phyloP scores from a whole-genome alignment of 202 grass and related monocot genomes.

The Brachypodium distachyon region DNA sequence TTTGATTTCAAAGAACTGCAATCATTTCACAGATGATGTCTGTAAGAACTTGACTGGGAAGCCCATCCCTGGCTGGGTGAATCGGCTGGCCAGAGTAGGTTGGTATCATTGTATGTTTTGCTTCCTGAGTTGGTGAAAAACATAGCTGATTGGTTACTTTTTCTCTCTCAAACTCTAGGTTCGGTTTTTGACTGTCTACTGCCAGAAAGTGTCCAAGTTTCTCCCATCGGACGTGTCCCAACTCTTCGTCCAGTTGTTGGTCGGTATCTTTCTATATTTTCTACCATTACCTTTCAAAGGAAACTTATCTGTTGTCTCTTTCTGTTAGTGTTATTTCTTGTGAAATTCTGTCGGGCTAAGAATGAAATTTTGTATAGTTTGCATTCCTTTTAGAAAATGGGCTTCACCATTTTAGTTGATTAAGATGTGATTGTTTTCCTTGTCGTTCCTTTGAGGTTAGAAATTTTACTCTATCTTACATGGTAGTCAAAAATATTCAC shows the following conservation, averaged over 20 bases:
- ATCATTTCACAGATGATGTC: conserved; percentile 93
- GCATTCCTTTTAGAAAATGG: background rate
- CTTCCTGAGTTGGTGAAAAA: background rate
- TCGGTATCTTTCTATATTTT: conserved; percentile 21
- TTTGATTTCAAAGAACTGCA: conserved; percentile 91
- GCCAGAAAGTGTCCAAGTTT: conserved; percentile 82
- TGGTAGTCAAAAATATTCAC: background rate
- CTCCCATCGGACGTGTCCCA: conserved; percentile 61
- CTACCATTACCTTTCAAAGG: background rate
- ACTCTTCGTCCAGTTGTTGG: conserved; percentile 44
- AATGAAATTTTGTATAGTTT: background rate
- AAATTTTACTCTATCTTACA: background rate
- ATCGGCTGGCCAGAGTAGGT: conserved; percentile 95
- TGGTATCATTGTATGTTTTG: conserved; percentile 23
- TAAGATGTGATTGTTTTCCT: background rate
- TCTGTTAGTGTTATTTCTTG: background rate
- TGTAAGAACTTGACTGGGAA: conserved; percentile 69
- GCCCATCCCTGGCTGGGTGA: conserved; percentile 82
- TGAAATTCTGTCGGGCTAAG: background rate
- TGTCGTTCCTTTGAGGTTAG: background rate
- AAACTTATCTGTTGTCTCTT: background rate
- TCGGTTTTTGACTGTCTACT: conserved; percentile 81
- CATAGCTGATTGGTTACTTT: conserved; percentile 4
- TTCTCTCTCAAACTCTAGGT: conserved; percentile 27
- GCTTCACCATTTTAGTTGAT: background rate